Base-by-base conservation (phyloP, 2,329 filamentous ascomycete species). In the Epicoccum sorghinum region DNA sequence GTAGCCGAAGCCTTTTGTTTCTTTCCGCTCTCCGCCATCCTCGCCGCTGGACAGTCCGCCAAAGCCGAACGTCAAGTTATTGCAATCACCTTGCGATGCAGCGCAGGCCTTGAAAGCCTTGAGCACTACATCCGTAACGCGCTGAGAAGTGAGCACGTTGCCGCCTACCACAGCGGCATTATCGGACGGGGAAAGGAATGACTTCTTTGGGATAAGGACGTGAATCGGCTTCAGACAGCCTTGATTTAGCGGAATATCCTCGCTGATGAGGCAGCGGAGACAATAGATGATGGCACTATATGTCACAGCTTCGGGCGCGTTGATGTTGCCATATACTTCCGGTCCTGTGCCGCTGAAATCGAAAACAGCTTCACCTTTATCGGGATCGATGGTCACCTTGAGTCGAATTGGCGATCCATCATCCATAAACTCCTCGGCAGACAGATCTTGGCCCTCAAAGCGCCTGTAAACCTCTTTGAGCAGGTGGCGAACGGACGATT, bases 201-300 rank as follows among this genome's bases (percentile, higher is more conserved):
- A 88, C 60, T 85, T 84, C 7, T 85, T 83, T 0, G 90, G 89
- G 45, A 93, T 91, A 41, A 81, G 80, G 67, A 95, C 88, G 48
- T 86, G 82, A 64, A 95, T 89, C 0, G 91, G 90, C 44, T 85
- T 85, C 3, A 95, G 79, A 60, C 91, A 96, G 60, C 91, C 91
- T 75, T 96, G 91, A 76, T 96, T 96, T 4, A 96, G 82, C 0
- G 91, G 91, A 12, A 96, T 93, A 62, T 93, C 89, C 60, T 90
- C 85, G 33, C 84, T 86, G 65, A 96, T 91, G 53, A 96, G 82
- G 66, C 87, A 90, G 40, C 91, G 86, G 10, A 96, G 80, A 64
- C 89, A 91, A 80, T 96, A 96, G 69, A 95, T 93, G 68, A 95
- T 93, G 44, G 90, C 90, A 32, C 85, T 89, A 75, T 90, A 91